phyloP scores from a whole-genome alignment of 2,329 filamentous ascomycete genomes.

The Claviceps sp. region DNA sequence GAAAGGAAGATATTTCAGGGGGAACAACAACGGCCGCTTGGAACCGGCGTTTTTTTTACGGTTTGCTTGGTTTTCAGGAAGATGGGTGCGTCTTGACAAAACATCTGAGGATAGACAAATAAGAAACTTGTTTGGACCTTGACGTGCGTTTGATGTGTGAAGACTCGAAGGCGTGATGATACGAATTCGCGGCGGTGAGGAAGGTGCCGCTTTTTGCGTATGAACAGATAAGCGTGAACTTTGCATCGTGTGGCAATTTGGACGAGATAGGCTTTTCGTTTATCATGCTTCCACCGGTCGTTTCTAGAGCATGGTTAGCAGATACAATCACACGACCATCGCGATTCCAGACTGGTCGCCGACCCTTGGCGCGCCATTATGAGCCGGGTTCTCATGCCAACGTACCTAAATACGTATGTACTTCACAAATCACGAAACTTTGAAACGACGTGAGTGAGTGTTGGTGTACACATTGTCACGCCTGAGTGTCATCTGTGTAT shows the following conservation, averaged over 20 bases:
- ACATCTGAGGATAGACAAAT: conserved; percentile 31
- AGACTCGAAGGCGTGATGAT: background rate
- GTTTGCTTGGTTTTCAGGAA: conserved; percentile 31
- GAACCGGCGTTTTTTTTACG: conserved; percentile 33
- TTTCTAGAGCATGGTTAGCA: too few relatives aligned
- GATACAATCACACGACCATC: too few relatives aligned
- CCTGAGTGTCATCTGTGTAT: too few relatives aligned
- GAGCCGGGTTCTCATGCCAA: too few relatives aligned
- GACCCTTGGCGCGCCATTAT: too few relatives aligned
- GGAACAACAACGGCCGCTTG: conserved; percentile 26
- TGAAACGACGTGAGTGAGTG: too few relatives aligned
- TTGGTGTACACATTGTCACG: too few relatives aligned
- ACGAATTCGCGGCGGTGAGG: background rate
- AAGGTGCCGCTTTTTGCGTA: background rate
- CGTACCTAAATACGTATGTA: too few relatives aligned
- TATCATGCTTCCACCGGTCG: too few relatives aligned
- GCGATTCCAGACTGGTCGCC: too few relatives aligned
- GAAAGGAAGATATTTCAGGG: conserved; percentile 20
- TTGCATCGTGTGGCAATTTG: background rate
- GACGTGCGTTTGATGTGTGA: background rate
- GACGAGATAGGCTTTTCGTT: too few relatives aligned
- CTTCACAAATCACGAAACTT: too few relatives aligned
- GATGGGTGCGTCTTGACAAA: conserved; percentile 29
- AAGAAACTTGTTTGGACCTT: conserved; percentile 24
- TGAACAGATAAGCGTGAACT: background rate